phyloP scores from a whole-genome alignment of 2,329 filamentous ascomycete species.

The Pseudogymnoascus sp. region DNA sequence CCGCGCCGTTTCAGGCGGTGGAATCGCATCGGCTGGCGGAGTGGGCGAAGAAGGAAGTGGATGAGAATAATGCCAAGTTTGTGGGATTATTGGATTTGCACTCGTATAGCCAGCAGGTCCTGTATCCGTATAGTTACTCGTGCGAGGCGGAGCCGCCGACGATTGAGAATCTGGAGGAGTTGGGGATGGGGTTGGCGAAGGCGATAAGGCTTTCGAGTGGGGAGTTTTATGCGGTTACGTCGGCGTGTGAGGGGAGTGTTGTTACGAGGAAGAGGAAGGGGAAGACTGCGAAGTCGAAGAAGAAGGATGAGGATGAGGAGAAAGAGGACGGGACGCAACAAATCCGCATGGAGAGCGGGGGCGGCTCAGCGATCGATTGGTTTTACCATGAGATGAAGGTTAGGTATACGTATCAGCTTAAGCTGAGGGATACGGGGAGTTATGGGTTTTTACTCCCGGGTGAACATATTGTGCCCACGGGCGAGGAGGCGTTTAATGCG shows the following conservation, averaged over 20 bases:
- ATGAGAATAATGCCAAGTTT: slow-evolving; percentile 62
- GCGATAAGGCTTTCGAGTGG: slow-evolving; percentile 74
- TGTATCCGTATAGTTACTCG: slow-evolving; percentile 86
- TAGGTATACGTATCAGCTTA: slow-evolving; percentile 85
- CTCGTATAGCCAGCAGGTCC: slow-evolving; percentile 88
- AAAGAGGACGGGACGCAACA: slow-evolving; percentile 28
- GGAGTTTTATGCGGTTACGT: slow-evolving; percentile 66
- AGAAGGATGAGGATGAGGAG: slow-evolving; percentile 24
- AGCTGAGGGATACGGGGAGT: slow-evolving; percentile 83
- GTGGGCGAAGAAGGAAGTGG: slow-evolving; percentile 75
- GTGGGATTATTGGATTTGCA: slow-evolving; percentile 86
- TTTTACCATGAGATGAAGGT: slow-evolving; percentile 84
- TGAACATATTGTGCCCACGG: slow-evolving; percentile 80
- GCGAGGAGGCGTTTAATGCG: slow-evolving; percentile 77
- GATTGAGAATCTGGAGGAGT: slow-evolving; percentile 83
- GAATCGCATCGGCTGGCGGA: slow-evolving; percentile 68
- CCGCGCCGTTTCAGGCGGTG: slow-evolving; percentile 70
- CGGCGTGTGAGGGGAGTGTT: slow-evolving; percentile 78
- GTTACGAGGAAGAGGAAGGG: slow-evolving; percentile 26
- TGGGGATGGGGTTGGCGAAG: slow-evolving; percentile 80
- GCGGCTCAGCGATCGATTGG: slow-evolving; percentile 86
- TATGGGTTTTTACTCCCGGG: slow-evolving; percentile 88
- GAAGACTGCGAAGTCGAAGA: slow-evolving; percentile 24
- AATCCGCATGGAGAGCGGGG: slow-evolving; percentile 60
- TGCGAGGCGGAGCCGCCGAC: slow-evolving; percentile 72